Evolutionary conservation across 2,329 filamentous ascomycete species (phyloP), one percentile per base, ranked within the genome.

Genomic region (Colletotrichum magnum): DNA sequence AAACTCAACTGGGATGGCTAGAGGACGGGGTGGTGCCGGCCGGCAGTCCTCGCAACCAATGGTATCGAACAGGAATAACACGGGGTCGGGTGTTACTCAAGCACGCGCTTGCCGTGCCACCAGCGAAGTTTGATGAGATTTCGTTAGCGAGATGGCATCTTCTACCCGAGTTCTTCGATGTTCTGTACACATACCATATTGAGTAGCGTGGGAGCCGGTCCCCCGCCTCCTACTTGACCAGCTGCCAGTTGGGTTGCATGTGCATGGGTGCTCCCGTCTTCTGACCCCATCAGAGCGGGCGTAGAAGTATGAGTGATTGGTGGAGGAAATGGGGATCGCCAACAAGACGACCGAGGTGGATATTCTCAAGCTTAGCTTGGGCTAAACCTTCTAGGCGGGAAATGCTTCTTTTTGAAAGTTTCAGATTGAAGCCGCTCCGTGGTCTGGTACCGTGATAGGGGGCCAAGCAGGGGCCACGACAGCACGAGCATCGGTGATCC

Each of bases 271-370:
- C 41, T 43, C 41, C 41, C 41, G 41, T 43, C 41, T 43, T n/a
- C 7, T 9, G 7, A 10, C 32, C 32, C 32, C 32, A 36, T 6
- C 7, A 36, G 3, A 36, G 32, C 32, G 41, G 41, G 16, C 16
- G 41, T 12, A n/a, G 41, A 4, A 36, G 2, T 21, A 13, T 6
- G 15, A 18, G 18, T 41, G 18, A 57, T 57, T 57, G 36, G 53
- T 57, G 53, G 53, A 43, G 36, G 53, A 57, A 45, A 57, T 57
- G 13, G 24, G 21, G 53, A 57, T 57, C 36, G 36, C 53, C 36
- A 57, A 9, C 13, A 4, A 10, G 7, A 36, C 32, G 32, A 9
- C 36, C n/a, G 16, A 21, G 43, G 53, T 6, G 5, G 53, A 6
- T 56, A 28, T 41, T 5, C 18, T 41, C 26, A 41, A 18, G 15